Evolutionary conservation across 2,329 filamentous ascomycete species (phyloP).

Genomic region (Macrophomina phaseolina): DNA sequence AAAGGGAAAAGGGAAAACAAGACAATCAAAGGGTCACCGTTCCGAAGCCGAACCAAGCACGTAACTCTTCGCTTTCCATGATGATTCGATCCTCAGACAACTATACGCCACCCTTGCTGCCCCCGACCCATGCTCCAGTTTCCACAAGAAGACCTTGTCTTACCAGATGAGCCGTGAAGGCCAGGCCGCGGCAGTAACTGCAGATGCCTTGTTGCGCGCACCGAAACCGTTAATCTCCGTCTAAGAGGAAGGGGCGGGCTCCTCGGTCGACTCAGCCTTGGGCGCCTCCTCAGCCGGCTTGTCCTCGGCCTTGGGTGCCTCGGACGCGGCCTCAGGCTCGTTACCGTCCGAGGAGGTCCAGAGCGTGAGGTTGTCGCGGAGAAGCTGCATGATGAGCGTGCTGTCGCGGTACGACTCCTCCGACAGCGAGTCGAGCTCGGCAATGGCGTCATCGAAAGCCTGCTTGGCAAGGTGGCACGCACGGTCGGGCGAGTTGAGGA

Average conservation of each 20-base stretch:
- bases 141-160: constrained; percentile 24
- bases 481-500: constrained; percentile 96
- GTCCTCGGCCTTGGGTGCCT: constrained; percentile 54
- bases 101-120: constrained; percentile 28
- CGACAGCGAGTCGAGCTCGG: constrained; percentile 95
- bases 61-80: constrained; percentile 27
- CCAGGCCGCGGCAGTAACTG: constrained; percentile 20
- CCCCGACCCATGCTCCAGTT: constrained; percentile 25
- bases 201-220: constrained; percentile 25
- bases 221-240: neutral
- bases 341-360: constrained; percentile 99
- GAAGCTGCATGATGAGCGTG: constrained; percentile 97
- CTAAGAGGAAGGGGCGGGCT: constrained; percentile 27
- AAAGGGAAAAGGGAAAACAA: constrained; percentile 26
- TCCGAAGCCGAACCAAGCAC: constrained; percentile 28
- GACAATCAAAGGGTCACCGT: constrained; percentile 28
- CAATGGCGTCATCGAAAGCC: constrained; percentile 95
- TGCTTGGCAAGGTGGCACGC: constrained; percentile 98
- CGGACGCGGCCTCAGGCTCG: constrained; percentile 60
- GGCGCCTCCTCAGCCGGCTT: constrained; percentile 50
- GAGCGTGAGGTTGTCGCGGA: constrained; percentile 98
- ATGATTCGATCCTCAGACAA: constrained; percentile 29
- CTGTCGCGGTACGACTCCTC: constrained; percentile 99
- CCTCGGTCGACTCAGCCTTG: constrained; percentile 50
- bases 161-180: constrained; percentile 25